Conservation (phyloP, 1,284 basidiomycete species). For the Marasmius tenuissimus region DNA sequence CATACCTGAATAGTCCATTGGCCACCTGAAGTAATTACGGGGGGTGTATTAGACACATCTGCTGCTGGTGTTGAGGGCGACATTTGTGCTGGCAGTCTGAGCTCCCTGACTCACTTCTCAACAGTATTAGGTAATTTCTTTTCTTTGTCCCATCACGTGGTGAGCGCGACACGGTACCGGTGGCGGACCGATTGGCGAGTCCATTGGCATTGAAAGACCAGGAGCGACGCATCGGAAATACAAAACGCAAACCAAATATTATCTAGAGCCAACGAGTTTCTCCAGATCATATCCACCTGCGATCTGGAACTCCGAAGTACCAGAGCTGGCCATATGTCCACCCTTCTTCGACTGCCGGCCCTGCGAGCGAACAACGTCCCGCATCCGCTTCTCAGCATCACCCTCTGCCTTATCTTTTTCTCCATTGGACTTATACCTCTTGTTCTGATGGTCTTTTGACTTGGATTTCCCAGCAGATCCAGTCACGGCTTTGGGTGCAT, state of each 20-base stretch:
- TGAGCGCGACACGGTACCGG: background rate
- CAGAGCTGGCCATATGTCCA: constrained; percentile 77
- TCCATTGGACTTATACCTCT: constrained; percentile 20
- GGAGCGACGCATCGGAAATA: background rate
- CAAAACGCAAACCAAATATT: background rate
- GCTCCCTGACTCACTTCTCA: background rate
- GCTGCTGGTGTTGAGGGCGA: constrained; percentile 27
- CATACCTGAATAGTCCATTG: constrained; percentile 74
- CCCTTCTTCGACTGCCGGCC: constrained; percentile 82
- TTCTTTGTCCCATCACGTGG: background rate
- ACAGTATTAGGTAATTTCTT: background rate
- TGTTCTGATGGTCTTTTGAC: constrained; percentile 13
- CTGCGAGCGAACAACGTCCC: constrained; percentile 80
- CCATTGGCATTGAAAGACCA: too few relatives aligned
- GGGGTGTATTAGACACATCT: constrained; percentile 52
- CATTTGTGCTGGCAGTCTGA: constrained; percentile 7
- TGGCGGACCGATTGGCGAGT: background rate
- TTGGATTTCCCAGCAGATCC: constrained; percentile 25
- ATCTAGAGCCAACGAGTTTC: constrained; percentile 46
- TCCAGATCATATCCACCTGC: constrained; percentile 69
- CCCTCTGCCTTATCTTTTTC: constrained; percentile 46
- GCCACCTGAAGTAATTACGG: constrained; percentile 71
- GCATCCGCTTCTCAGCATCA: constrained; percentile 85
- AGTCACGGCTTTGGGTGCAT: constrained; percentile 79
- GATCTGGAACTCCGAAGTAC: constrained; percentile 83